Evolutionary conservation across 345 rosid species (phyloP).

Genomic region (Stellera chamaejasme): DNA sequence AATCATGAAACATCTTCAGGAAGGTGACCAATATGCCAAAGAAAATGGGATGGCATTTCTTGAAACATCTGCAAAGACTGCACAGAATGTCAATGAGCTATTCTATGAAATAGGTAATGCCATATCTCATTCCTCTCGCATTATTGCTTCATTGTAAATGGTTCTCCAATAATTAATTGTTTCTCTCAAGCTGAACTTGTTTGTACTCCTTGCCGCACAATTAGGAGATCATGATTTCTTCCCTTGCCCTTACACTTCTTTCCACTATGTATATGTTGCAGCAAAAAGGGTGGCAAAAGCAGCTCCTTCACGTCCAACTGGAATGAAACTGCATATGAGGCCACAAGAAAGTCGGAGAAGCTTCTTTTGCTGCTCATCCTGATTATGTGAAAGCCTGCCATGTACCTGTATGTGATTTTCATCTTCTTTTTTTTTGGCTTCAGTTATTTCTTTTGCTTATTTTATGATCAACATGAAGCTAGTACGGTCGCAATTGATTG

Average conservation of each 20-base stretch:
- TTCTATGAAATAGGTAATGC: conserved; percentile 63
- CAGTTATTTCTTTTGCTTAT: background rate
- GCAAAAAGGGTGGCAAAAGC: conserved; percentile 60
- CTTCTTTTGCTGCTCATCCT: conserved; percentile 48
- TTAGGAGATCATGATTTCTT: background rate
- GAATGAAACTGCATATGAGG: conserved; percentile 53
- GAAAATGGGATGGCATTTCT: conserved; percentile 58
- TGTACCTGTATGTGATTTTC: conserved; percentile 7
- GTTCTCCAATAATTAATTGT: too few species aligned
- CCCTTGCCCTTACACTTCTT: background rate
- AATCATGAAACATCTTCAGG: conserved; percentile 26
- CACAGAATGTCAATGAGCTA: conserved; percentile 68
- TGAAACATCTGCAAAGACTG: conserved; percentile 67
- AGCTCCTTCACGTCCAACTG: conserved; percentile 45
- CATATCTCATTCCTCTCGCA: background rate
- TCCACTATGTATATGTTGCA: conserved; percentile 17
- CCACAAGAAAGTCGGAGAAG: conserved; percentile 38
- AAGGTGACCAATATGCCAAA: conserved; percentile 53
- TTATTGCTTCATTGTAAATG: background rate
- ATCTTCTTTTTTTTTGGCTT: background rate
- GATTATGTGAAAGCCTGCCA: conserved; percentile 7
- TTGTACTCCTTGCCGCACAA: background rate
- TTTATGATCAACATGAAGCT: too few species aligned
- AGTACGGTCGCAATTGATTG: too few species aligned
- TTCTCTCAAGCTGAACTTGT: background rate